Percentiles rank a stretch among this genome's conserved stretches.
Evolutionary conservation across 805 yeast genomes (phyloP).

Genomic region (Candida maesae): DNA sequence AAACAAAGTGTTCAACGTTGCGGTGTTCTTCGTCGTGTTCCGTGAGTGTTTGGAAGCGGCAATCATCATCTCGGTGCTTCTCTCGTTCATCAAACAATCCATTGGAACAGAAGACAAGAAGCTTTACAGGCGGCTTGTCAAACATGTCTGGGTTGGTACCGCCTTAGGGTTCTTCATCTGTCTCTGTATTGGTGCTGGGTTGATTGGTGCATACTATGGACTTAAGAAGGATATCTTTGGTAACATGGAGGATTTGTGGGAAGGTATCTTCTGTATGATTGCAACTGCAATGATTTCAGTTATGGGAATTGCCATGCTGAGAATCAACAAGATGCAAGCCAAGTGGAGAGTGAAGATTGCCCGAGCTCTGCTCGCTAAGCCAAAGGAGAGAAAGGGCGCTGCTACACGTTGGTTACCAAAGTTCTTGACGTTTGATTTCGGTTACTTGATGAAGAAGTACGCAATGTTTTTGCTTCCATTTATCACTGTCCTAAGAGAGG

Average conservation of each 20-base stretch:
- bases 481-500: slow-evolving; percentile 91
- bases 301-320: slow-evolving; percentile 96
- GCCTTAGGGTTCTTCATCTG: slow-evolving; percentile 70
- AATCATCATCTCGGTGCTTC: slow-evolving; percentile 81
- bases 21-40: slow-evolving; percentile 82
- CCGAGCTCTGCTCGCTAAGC: slow-evolving; percentile 63
- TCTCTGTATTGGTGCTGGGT: slow-evolving; percentile 83
- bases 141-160: slow-evolving; percentile 88
- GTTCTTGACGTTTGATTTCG: slow-evolving; percentile 40
- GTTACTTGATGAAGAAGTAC: slow-evolving; percentile 64
- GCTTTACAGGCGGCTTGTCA: slow-evolving; percentile 57
- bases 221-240: slow-evolving; percentile 83
- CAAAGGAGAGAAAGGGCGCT: slow-evolving; percentile 28
- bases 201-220: slow-evolving; percentile 89
- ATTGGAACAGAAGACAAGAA: slow-evolving; percentile 51
- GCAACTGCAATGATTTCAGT: slow-evolving; percentile 85
- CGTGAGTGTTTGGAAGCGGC: slow-evolving; percentile 95
- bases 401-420: neutral
- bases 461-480: slow-evolving; percentile 88
- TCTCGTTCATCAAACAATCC: slow-evolving; percentile 90
- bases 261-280: slow-evolving; percentile 87
- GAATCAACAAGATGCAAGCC: slow-evolving; percentile 93
- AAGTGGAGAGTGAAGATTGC: slow-evolving; percentile 98
- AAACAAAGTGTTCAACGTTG: slow-evolving; percentile 32
- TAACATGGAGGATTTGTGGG: slow-evolving; percentile 90